Evolutionary conservation across 2,329 filamentous ascomycete species (phyloP), one percentile per base, ranked within the genome.

Genomic region (Leptographium flavum): DNA sequence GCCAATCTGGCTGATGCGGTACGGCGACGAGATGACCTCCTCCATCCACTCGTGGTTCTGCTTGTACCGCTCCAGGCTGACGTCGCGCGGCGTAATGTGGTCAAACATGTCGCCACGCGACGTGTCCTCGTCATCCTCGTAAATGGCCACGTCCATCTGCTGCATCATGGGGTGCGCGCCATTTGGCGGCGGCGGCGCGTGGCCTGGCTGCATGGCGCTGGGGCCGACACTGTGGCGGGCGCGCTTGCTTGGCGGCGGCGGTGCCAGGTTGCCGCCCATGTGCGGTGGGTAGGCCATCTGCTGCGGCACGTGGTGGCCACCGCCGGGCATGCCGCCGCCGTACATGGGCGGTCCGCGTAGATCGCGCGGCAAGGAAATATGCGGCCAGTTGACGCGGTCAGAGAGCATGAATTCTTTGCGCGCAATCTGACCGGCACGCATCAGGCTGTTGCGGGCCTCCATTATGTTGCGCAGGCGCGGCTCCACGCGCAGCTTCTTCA

Each of bases 21-120:
- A 95, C 0, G 88, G 87, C 1, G 90, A 96, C 1, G 84, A 86
- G 45, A 96, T 75, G 25, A 98, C 81, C 63, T 98, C 90, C 58
- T 96, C 92, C 86, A 98, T 94, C 92, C 90, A 96, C 60, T 94
- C 87, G 56, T 98, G 90, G 56, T 98, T 93, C 58, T 95, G 87
- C 59, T 82, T 82, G 61, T 95, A 98, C 45, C 92, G 77, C 51
- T 79, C 77, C 49, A 86, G 70, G 54, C 87, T 94, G 49, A 98
- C 83, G 51, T 98, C 92, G 37, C 88, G 76, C 3, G 88, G 88
- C 0, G 87, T 90, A 50, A 95, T 69, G 51, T 87, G 77, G 58
- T 98, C 92, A 56, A 98, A 86, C 59, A 88, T 73, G 60, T 98
- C 92, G 25, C 87, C 87, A 19, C 84, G 73, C 7, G 82, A 83